Evolutionary conservation across 179 eudicot species (phyloP).

Genomic region (Silene coronaria): DNA sequence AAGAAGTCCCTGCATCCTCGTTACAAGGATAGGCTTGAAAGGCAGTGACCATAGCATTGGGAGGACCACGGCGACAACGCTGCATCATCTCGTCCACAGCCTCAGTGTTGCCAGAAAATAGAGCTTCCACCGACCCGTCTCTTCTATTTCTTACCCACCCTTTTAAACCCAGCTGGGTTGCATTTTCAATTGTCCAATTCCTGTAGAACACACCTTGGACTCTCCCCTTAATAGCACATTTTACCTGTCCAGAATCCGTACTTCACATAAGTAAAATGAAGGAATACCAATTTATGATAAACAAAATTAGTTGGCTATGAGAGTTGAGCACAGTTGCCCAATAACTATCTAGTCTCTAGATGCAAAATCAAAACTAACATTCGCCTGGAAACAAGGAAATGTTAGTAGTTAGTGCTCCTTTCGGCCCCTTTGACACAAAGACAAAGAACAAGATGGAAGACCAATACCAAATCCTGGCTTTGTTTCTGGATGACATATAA

Average conservation of each 20-base stretch:
- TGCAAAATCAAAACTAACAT: not conserved
- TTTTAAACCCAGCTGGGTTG: constrained; percentile 59
- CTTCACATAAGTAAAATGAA: not conserved
- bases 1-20: constrained; percentile 63
- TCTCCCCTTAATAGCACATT: constrained; percentile 76
- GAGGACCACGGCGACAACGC: constrained; percentile 79
- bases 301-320: not conserved
- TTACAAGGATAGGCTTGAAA: constrained; percentile 43
- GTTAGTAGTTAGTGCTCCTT: too few species aligned
- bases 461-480: not conserved
- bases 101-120: constrained; percentile 63
- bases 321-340: not conserved
- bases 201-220: constrained; percentile 93
- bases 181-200: constrained; percentile 79
- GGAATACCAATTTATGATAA: not conserved
- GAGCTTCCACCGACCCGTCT: constrained; percentile 90
- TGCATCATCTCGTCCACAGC: constrained; percentile 85
- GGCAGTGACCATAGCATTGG: constrained; percentile 65
- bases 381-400: too few species aligned
- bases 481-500: too few species aligned
- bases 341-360: not conserved
- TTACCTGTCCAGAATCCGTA: constrained; percentile 41
- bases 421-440: too few species aligned
- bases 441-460: too few species aligned
- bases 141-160: constrained; percentile 91